Evolutionary conservation across 352 stramenopile genomes (phyloP), one percentile per base, ranked within the genome.

Genomic region (Thraustotheca clavata): DNA sequence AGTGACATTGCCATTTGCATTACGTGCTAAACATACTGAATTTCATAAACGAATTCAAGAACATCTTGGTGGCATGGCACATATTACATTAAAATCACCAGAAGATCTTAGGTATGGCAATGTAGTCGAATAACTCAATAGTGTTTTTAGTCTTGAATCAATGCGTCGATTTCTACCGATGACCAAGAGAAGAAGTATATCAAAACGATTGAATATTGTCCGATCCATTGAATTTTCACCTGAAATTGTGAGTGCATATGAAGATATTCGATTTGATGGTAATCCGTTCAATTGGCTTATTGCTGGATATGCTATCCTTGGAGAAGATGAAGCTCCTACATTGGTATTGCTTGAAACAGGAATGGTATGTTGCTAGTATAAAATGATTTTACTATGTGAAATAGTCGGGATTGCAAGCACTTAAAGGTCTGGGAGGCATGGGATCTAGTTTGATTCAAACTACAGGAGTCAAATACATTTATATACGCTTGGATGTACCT

Each of bases 21-120:
- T 93, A 38, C 82, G 86, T 47, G 90, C 83, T 6, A 95, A 95
- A 60, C 91, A 88, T 71, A 83, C 83, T 3, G 86, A 95, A 70
- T 95, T 91, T 69, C 89, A 95, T 67, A 86, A 93, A 49, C 79
- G 90, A 38, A 95, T 95, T 67, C 72, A 80, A 60, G 84, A 93
- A 76, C 86, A 92, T 68, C 70, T 95, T 54, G 77, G 72, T 9
- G 84, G 79, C n/a, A 76, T 85, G 12, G 75, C 78, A 3, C 85
- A 94, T 40, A 76, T 92, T 57, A 87, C 76, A 18, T 59, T 94
- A 22, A 83, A 88, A 60, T 76, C 76, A 57, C 75, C 83, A 0
- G 79, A 92, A 39, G 85, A 94, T 47, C 76, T 94, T 31, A 74
- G 82, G 85, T 94, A 76, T 49, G 71, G 71, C 29, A 5, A 27